Evolutionary conservation across 768 basidiomycete species (phyloP).

Genomic region (Heimioporus sp.): DNA sequence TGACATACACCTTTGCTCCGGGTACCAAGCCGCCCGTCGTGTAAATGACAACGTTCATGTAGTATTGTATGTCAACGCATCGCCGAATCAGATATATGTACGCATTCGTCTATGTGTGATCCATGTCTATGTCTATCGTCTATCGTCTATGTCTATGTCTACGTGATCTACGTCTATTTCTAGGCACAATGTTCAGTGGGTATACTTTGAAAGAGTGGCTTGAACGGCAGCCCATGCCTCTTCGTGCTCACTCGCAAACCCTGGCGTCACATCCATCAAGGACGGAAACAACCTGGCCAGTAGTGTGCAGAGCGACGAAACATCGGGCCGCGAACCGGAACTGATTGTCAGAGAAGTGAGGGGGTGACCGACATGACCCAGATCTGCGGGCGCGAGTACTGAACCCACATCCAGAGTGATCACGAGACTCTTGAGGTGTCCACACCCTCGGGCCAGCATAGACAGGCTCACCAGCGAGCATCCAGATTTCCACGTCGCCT

Average conservation of each 20-base stretch:
- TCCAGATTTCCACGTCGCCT: constrained; percentile 16
- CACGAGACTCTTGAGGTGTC: constrained; percentile 14
- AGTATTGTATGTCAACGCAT: constrained; percentile 7
- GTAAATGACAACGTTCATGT: constrained; percentile 33
- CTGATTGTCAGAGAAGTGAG: constrained; percentile 37
- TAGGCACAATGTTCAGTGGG: neutral
- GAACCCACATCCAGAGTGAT: constrained; percentile 15
- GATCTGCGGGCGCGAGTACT: neutral
- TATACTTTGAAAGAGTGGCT: constrained; percentile 2
- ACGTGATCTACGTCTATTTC: constrained; percentile 3
- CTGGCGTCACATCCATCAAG: constrained; percentile 35
- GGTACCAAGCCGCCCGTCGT: constrained; percentile 76
- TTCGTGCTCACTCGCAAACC: constrained; percentile 28
- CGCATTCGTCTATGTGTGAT: neutral
- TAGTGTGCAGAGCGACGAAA: constrained; percentile 24
- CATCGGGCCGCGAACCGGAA: constrained; percentile 29
- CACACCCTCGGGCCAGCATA: constrained; percentile 16
- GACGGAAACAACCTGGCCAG: constrained; percentile 41
- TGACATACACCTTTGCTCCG: constrained; percentile 83
- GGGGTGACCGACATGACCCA: constrained; percentile 3
- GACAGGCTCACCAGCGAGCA: constrained; percentile 17
- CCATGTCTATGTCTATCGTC: constrained; percentile 3
- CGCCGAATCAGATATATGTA: neutral
- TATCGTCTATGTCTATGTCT: neutral
- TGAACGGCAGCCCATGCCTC: constrained; percentile 28